Evolutionary conservation across 108 stramenopile genomes (phyloP).

Genomic region (Pseudonitzschia delicatissima): DNA sequence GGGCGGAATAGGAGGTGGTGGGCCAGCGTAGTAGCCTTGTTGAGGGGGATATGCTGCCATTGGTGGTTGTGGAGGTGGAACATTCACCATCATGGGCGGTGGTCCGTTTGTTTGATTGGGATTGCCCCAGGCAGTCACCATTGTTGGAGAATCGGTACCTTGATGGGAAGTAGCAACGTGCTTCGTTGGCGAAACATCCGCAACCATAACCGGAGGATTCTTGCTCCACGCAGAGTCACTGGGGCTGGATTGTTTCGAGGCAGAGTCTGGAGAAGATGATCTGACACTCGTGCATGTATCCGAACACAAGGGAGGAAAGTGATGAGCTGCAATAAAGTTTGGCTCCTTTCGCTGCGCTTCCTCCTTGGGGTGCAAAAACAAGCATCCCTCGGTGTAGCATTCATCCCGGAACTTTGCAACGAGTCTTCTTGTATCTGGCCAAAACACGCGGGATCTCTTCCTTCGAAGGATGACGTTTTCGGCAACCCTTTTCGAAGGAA

Average conservation of each 20-base stretch:
- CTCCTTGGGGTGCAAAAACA: conserved; percentile 74
- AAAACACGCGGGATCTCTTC: conserved; percentile 57
- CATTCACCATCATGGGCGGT: conserved; percentile 8
- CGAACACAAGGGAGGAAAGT: conserved; percentile 35
- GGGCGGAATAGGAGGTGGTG: not conserved
- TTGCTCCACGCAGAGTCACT: conserved; percentile 30
- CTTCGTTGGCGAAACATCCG: not conserved
- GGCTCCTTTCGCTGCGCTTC: conserved; percentile 18
- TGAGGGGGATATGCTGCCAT: not conserved
- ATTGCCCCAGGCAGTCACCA: not conserved
- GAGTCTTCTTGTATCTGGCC: conserved; percentile 60
- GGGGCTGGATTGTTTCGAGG: conserved; percentile 4
- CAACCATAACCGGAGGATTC: not conserved
- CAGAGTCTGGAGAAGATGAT: not conserved
- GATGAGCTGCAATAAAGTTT: conserved; percentile 20
- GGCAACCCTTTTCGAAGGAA: conserved; percentile 58
- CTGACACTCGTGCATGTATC: too few species aligned
- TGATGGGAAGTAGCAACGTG: conserved; percentile 2
- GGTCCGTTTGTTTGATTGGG: not conserved
- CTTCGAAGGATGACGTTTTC: conserved; percentile 75
- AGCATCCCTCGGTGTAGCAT: conserved; percentile 76
- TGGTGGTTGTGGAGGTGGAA: not conserved
- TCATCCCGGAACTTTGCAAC: conserved; percentile 72
- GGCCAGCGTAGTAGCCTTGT: conserved; percentile 11
- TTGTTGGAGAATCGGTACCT: not conserved